A percentile compares a stretch with the other conserved stretches of the same genome.
Conservation (phyloP, 768 basidiomycete species). For the Lentinus brumalis region DNA sequence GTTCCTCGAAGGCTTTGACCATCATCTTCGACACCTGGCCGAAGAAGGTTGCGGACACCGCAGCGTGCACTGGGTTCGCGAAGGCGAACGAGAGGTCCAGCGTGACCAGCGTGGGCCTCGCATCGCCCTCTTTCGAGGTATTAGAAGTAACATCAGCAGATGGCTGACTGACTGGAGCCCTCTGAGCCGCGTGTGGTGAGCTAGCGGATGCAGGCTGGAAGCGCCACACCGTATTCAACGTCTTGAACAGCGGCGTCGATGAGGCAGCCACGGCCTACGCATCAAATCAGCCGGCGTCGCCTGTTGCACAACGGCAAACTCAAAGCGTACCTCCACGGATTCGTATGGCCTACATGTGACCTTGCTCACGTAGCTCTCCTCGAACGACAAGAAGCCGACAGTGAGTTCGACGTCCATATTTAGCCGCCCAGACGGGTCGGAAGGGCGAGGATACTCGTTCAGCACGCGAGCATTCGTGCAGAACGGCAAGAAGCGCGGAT, state of each 20-base stretch:
- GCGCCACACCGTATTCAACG: conserved; percentile 71
- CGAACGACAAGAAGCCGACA: conserved; percentile 85
- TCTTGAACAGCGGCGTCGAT: conserved; percentile 72
- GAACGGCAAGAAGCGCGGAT: conserved; percentile 86
- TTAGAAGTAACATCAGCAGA: neutral
- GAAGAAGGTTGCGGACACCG: conserved; percentile 83
- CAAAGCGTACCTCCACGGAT: conserved; percentile 70
- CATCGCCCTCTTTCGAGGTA: conserved; percentile 16
- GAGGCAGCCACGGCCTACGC: conserved; percentile 70
- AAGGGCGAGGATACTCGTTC: conserved; percentile 21
- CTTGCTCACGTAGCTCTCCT: conserved; percentile 83
- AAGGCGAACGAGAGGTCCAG: conserved; percentile 88
- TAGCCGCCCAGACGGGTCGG: conserved; percentile 31
- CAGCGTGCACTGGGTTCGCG: conserved; percentile 81
- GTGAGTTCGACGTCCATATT: conserved; percentile 81
- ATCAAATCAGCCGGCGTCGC: neutral
- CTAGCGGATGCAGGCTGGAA: conserved; percentile 58
- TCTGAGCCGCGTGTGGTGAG: conserved; percentile 40
- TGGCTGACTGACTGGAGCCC: neutral
- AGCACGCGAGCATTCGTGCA: conserved; percentile 77
- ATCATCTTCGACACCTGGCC: conserved; percentile 85
- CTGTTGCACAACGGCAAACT: conserved; percentile 8
- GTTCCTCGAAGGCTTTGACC: conserved; percentile 90
- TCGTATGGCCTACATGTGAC: conserved; percentile 81
- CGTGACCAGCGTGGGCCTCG: conserved; percentile 74